phyloP scores from a whole-genome alignment of 768 basidiomycete species.

The Hygrocybe punicea region DNA sequence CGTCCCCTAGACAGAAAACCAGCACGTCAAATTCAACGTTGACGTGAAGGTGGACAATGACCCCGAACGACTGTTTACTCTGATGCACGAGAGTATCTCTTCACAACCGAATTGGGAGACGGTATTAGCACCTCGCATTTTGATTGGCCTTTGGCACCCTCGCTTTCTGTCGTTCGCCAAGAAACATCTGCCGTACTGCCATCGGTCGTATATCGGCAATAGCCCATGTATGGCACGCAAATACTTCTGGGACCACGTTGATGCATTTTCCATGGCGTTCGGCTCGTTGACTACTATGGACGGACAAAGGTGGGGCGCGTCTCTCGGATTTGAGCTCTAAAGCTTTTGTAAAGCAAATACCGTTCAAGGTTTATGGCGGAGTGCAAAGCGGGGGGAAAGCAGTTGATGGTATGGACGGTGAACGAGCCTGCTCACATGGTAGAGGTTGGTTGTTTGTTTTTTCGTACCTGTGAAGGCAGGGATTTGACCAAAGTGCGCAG shows the following conservation, averaged over 20 bases:
- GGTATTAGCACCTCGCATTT: slow-evolving; percentile 70
- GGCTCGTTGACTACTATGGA: slow-evolving; percentile 64
- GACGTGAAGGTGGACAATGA: slow-evolving; percentile 95
- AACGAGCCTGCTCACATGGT: slow-evolving; percentile 87
- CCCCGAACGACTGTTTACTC: slow-evolving; percentile 74
- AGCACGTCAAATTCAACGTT: slow-evolving; percentile 75
- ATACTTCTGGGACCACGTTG: slow-evolving; percentile 87
- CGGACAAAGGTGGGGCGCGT: slow-evolving; percentile 71
- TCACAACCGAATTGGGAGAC: slow-evolving; percentile 70
- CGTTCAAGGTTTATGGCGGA: slow-evolving; percentile 68
- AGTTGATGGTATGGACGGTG: slow-evolving; percentile 94
- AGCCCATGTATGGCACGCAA: slow-evolving; percentile 68
- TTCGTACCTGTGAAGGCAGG: neutral
- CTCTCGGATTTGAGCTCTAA: too few relatives aligned
- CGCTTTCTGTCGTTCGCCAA: slow-evolving; percentile 79
- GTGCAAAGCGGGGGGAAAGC: slow-evolving; percentile 76
- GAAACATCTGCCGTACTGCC: slow-evolving; percentile 73
- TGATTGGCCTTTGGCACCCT: slow-evolving; percentile 89
- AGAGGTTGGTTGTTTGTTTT: slow-evolving; percentile 52
- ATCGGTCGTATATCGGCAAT: slow-evolving; percentile 79
- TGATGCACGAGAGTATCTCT: slow-evolving; percentile 70
- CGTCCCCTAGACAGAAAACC: slow-evolving; percentile 61
- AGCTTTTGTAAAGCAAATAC: neutral
- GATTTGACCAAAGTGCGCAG: slow-evolving; percentile 32
- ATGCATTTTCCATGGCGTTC: slow-evolving; percentile 86